Evolutionary conservation across 768 basidiomycete genomes (phyloP).

Genomic region (Podaxis sp.): DNA sequence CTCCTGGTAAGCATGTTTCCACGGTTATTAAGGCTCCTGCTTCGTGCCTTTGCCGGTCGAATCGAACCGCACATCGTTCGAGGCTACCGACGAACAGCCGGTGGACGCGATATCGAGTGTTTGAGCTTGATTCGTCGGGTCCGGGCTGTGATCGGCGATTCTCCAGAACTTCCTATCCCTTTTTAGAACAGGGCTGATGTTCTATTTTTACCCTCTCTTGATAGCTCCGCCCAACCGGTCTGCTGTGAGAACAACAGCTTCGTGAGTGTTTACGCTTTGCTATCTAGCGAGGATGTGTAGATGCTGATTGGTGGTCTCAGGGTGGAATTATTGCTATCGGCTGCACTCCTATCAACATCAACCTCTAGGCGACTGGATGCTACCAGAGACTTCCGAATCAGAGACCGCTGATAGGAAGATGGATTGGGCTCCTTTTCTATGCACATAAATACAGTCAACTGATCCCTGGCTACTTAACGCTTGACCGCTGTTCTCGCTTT

Average conservation of each 20-base stretch:
- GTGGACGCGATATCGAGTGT: neutral
- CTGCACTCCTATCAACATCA: conserved; percentile 36
- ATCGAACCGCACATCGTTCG: neutral
- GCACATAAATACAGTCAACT: neutral
- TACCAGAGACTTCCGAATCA: neutral
- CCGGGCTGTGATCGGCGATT: neutral
- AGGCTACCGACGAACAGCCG: neutral
- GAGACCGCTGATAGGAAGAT: neutral
- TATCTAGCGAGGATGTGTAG: neutral
- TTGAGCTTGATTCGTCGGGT: conserved; percentile 3
- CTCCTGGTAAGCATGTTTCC: conserved; percentile 22
- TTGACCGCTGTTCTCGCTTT: neutral
- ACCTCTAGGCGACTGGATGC: conserved; percentile 20
- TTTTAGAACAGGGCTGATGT: neutral
- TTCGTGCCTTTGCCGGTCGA: neutral
- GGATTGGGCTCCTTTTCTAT: neutral
- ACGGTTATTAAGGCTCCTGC: neutral
- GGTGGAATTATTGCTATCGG: conserved; percentile 36
- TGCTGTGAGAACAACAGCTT: conserved; percentile 38
- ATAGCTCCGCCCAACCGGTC: conserved; percentile 29
- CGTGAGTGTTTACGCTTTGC: conserved; percentile 25
- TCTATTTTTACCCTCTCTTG: neutral
- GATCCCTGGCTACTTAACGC: neutral
- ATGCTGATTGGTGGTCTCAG: conserved; percentile 18
- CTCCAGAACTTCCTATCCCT: neutral